phyloP scores from a whole-genome alignment of 2,329 filamentous ascomycete species.

The Sordariomycetes sp. region DNA sequence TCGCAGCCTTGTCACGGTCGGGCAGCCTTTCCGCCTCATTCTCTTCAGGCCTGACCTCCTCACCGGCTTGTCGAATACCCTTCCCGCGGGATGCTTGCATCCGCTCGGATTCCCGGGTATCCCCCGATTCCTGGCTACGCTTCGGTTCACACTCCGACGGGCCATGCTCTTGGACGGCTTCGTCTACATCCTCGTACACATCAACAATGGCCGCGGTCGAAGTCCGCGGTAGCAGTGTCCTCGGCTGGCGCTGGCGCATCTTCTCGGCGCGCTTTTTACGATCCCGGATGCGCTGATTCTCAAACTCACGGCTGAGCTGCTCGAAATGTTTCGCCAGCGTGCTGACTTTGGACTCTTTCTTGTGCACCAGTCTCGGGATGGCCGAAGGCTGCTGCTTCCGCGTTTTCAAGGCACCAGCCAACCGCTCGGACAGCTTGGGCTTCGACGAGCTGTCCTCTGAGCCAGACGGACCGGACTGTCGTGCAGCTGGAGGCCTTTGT shows the following conservation, averaged over 20 bases:
- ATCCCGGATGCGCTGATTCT: conserved; percentile 84
- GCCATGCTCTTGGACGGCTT: conserved; percentile 76
- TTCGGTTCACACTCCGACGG: conserved; percentile 43
- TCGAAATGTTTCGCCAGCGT: conserved; percentile 94
- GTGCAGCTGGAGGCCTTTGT: background rate
- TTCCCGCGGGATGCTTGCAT: background rate
- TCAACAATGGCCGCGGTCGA: conserved; percentile 94
- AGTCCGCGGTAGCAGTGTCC: conserved; percentile 73
- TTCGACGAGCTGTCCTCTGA: background rate
- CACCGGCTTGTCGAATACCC: too few species aligned
- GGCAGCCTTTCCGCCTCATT: background rate
- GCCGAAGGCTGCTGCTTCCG: conserved; percentile 52
- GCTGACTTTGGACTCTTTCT: conserved; percentile 70
- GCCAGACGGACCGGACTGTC: background rate
- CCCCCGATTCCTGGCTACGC: background rate
- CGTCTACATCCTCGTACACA: conserved; percentile 86
- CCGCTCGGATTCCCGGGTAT: background rate
- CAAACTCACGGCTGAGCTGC: conserved; percentile 90
- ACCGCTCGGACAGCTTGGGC: conserved; percentile 59
- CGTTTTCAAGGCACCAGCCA: conserved; percentile 56
- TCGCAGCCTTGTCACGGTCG: background rate
- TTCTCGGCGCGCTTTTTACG: conserved; percentile 71
- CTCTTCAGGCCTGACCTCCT: background rate
- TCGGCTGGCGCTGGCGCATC: conserved; percentile 51
- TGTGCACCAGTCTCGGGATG: conserved; percentile 79